Base-by-base conservation (phyloP, 1,284 basidiomycete genomes). In the Fomitiporia mediterranea region DNA sequence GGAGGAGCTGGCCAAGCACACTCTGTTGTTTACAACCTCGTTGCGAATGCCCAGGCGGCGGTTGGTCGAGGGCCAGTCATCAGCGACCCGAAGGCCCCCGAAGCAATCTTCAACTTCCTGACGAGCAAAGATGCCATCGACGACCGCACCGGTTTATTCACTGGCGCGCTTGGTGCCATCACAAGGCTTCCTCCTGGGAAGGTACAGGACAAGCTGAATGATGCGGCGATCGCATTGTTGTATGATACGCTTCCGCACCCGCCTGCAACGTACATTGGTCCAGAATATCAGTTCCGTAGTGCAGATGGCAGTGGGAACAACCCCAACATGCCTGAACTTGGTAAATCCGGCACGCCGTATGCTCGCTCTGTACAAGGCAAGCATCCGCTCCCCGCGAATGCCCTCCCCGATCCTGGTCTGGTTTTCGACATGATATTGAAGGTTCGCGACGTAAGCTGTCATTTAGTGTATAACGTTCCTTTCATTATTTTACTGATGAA, bases 231-330 rank as follows among this genome's bases (percentile, higher is more conserved):
- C 2, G 66, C 51, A 69, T 27, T 62, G 51, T 5, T 77, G 6
- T 80, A 77, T 64, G 70, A 74, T 57, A 78, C 78, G 25, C 61
- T 81, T 35, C 75, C 79, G 2, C 80, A 81, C 57, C 78, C 77
- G 2, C 72, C 77, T 5, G 65, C 75, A 2, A 72, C 73, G 39
- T 68, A 75, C 52, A 69, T 79, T 15, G 72, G 73, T 1, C 61
- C 61, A 0, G 59, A 70, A 49, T 64, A 57, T 49, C 43, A 48
- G 28, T 73, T 66, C 64, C 71, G 76, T 13, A 61, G 68, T 35
- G 73, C 76, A 0, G 74, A 79, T 61, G 76, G 75, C 7, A 66
- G 69, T 5, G 69, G 69, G 6, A 80, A 80, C 62, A 76, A 73
- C 59, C 58, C 66, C 19, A 63, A 69, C 37, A 56, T 67, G 28